Conservation (phyloP, 2,329 filamentous ascomycete species). For the Sclerotinia sclerotiorum region DNA sequence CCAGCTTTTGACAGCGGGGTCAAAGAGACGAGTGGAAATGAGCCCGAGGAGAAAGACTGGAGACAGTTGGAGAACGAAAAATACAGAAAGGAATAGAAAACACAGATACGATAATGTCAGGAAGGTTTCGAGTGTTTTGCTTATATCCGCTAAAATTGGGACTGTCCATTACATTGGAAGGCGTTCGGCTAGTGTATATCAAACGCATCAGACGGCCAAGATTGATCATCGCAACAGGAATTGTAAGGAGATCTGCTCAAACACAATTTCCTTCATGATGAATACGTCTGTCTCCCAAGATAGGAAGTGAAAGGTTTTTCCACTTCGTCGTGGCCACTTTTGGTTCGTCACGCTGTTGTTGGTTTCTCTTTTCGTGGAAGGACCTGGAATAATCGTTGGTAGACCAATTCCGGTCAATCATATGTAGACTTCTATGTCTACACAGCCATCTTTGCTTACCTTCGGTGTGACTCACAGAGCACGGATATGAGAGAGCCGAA, state of each 20-base stretch:
- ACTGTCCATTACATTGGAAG: slow-evolving; percentile 1
- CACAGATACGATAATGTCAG: background rate
- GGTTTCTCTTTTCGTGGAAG: background rate
- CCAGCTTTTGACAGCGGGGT: slow-evolving; percentile 65
- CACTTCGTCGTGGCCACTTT: background rate
- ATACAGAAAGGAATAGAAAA: slow-evolving; percentile 45
- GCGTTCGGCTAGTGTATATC: slow-evolving; percentile 3
- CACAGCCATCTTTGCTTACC: background rate
- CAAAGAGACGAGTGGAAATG: slow-evolving; percentile 66
- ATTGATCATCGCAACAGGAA: slow-evolving; percentile 9
- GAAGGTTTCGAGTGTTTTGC: background rate
- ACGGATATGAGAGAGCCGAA: background rate
- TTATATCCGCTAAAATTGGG: background rate
- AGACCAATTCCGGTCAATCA: background rate
- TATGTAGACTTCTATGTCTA: background rate
- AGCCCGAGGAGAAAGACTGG: slow-evolving; percentile 61
- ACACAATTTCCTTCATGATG: slow-evolving; percentile 7
- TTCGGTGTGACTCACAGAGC: background rate
- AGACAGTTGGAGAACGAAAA: slow-evolving; percentile 64
- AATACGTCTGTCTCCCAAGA: background rate
- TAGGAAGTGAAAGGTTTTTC: background rate
- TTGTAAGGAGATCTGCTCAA: background rate
- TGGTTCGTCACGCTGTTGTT: background rate
- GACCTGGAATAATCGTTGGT: background rate
- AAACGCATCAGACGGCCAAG: background rate